Evolutionary conservation across 1,284 basidiomycete genomes (phyloP).

Genomic region (Papiliotrema terrestris): DNA sequence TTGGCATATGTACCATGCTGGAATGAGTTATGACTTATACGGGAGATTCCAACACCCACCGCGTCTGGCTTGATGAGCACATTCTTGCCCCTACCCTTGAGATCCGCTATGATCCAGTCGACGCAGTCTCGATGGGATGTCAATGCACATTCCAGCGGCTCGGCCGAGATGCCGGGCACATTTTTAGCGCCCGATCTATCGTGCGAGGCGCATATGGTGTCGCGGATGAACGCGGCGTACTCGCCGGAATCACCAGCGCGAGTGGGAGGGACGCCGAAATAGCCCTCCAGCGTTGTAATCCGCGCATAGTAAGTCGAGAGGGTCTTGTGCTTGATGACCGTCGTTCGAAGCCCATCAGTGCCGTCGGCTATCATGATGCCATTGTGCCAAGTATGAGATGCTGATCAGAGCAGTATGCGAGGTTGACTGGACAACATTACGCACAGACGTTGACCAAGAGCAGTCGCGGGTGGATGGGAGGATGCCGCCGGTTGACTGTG

Average conservation of each 20-base stretch:
- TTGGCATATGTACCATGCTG: no score
- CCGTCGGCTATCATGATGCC: no score
- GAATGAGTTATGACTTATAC: no score
- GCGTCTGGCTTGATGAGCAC: conserved; percentile 19
- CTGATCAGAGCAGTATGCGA: no score
- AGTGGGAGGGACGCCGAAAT: conserved; percentile 7
- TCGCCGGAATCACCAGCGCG: conserved; percentile 18
- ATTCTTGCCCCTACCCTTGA: conserved; percentile 16
- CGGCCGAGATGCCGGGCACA: no score
- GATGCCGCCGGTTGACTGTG: no score
- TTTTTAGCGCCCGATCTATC: background rate
- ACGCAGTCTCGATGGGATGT: conserved; percentile 33
- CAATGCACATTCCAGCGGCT: no score
- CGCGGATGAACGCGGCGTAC: conserved; percentile 20
- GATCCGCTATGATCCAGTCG: conserved; percentile 27
- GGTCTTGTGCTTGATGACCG: conserved; percentile 32
- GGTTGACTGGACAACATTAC: conserved; percentile 29
- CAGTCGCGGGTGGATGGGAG: no score
- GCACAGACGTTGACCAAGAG: no score
- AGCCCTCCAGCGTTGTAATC: conserved; percentile 19
- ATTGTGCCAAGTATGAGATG: no score
- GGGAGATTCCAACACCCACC: no score
- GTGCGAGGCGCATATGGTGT: conserved; percentile 19
- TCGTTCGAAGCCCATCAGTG: no score
- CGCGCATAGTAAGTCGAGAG: conserved; percentile 37